These are phyloP conservation scores for Sporothrix phasma DNA, from an alignment of 2,329 filamentous ascomycete genomes.

Conservation along the genomic window DNA sequence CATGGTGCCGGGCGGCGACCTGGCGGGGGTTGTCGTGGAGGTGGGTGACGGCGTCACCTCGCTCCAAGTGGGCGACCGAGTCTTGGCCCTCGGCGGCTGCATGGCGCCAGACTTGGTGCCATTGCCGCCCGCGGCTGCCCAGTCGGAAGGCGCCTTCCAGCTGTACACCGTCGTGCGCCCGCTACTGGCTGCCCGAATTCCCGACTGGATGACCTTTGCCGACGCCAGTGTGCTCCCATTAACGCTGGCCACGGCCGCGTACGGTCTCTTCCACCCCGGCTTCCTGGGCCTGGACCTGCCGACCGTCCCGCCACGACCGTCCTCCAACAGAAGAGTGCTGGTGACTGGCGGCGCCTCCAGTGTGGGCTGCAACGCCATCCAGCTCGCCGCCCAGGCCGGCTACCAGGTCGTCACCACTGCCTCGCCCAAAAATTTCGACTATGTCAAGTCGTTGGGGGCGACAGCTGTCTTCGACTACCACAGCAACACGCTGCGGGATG, in stretches of 20 bases:
- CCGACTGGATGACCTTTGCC: conserved; percentile 28
- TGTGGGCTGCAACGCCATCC: conserved; percentile 37
- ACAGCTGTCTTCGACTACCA: conserved; percentile 31
- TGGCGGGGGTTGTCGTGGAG: conserved; percentile 37
- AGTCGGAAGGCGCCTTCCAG: background rate
- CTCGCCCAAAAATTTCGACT: conserved; percentile 24
- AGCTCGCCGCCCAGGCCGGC: conserved; percentile 34
- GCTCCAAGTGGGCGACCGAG: conserved; percentile 25
- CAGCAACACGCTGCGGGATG: conserved; percentile 14
- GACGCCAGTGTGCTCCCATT: conserved; percentile 24
- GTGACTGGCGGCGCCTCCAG: conserved; percentile 36
- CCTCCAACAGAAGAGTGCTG: conserved; percentile 21
- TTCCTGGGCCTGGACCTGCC: conserved; percentile 18
- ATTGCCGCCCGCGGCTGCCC: background rate
- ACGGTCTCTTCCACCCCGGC: conserved; percentile 21
- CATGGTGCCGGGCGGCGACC: conserved; percentile 39
- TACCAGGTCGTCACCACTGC: conserved; percentile 34
- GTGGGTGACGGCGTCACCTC: conserved; percentile 24
- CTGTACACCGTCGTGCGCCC: background rate
- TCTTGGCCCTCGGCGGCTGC: conserved; percentile 14
- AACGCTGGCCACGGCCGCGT: conserved; percentile 23
- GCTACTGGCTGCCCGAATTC: background rate
- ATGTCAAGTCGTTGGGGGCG: conserved; percentile 30
- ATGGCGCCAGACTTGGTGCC: background rate
- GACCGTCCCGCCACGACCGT: background rate